Evolutionary conservation across 176 grass and related monocot species (phyloP).

Genomic region (Aechmea fasciata): DNA sequence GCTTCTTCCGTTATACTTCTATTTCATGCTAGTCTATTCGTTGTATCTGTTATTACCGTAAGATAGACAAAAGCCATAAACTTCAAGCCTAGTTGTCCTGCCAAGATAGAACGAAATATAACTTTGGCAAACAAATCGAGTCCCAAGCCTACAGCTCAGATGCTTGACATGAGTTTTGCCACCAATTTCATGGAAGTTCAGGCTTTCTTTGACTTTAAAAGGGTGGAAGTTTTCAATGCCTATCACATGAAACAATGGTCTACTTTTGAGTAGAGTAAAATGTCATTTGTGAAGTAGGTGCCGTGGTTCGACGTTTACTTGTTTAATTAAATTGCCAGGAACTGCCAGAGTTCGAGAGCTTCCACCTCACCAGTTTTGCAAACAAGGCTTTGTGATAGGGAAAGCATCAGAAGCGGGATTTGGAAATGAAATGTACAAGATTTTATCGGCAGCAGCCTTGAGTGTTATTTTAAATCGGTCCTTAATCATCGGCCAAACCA

Average conservation of each 20-base stretch:
- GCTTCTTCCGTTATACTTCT: too few relatives aligned
- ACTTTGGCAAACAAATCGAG: not conserved
- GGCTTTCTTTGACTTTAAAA: too few relatives aligned
- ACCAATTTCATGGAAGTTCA: too few relatives aligned
- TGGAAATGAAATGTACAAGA: conserved; percentile 99
- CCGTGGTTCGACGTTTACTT: conserved; percentile 28
- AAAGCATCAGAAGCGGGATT: conserved; percentile 96
- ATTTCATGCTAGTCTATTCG: too few relatives aligned
- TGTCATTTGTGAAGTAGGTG: conserved; percentile 19
- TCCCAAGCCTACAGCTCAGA: not conserved
- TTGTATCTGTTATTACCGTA: not conserved
- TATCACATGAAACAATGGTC: not conserved
- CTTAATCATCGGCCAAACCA: conserved; percentile 94
- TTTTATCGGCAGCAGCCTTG: conserved; percentile 71
- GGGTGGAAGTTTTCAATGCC: not conserved
- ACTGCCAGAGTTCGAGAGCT: conserved; percentile 57
- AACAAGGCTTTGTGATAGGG: conserved; percentile 81
- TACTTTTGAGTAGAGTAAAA: conserved; percentile 17
- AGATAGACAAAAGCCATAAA: not conserved
- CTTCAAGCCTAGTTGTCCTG: not conserved
- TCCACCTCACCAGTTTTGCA: conserved; percentile 71
- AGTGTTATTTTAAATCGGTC: conserved; percentile 91
- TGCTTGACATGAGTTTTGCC: not conserved
- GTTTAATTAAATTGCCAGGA: conserved; percentile 60
- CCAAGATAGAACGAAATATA: not conserved